phyloP scores from a whole-genome alignment of 306 rosid species.

The Citrullus amarus region DNA sequence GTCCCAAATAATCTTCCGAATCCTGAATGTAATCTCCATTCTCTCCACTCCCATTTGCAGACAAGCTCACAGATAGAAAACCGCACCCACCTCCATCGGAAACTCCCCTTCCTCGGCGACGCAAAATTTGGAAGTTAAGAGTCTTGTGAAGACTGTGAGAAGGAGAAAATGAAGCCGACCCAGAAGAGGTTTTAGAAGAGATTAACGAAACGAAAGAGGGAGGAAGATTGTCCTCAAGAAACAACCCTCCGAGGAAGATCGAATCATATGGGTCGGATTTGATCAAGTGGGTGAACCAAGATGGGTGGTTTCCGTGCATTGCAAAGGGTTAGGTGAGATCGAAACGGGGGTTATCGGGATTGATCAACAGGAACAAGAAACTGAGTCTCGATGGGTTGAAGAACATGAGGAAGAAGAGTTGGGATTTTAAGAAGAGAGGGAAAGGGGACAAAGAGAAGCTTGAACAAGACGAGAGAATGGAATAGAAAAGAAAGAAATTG shows the following conservation, averaged over 20 bases:
- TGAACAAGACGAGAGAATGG: conserved; percentile 26
- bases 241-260: conserved; percentile 55
- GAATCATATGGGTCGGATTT: conserved; percentile 26
- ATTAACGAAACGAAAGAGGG: conserved; percentile 31
- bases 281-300: conserved; percentile 20
- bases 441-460: conserved; percentile 4
- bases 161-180: conserved; percentile 15
- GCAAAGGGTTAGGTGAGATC: background rate
- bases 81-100: conserved; percentile 10
- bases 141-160: conserved; percentile 15
- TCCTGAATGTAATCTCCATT: conserved; percentile 35
- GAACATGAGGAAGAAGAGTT: conserved; percentile 4
- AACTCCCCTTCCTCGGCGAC: conserved; percentile 11
- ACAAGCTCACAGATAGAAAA: conserved; percentile 66
- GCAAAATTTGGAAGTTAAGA: conserved; percentile 10
- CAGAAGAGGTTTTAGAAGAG: conserved; percentile 14
- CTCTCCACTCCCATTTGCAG: conserved; percentile 33
- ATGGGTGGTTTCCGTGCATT: conserved; percentile 21
- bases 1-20: conserved; percentile 29
- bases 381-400: background rate
- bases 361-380: background rate
- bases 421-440: background rate
- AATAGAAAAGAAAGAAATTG: background rate
- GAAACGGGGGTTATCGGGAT: conserved; percentile 6
- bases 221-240: conserved; percentile 47